These are phyloP conservation scores for Kazachstania psychrophila DNA, from an alignment of 805 yeast species.

Conservation along the genomic window DNA sequence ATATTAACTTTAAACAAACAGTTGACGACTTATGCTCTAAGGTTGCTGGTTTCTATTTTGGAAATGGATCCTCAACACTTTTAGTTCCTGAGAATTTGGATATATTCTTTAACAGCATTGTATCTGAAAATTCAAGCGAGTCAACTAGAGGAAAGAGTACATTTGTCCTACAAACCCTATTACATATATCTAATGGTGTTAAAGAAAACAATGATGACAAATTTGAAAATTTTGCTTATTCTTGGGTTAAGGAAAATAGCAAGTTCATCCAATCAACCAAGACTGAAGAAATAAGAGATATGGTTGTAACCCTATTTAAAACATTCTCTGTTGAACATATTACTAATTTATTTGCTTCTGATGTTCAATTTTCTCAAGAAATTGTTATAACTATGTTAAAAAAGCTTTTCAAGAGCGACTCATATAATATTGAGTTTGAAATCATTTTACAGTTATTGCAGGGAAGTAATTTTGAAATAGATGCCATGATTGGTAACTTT, in stretches of 20 bases:
- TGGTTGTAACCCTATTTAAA: neutral
- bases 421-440: constrained; percentile 1
- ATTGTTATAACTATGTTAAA: neutral
- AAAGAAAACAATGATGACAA: constrained; percentile 1
- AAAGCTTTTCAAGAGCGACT: neutral
- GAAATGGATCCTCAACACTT: constrained; percentile 5
- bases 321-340: neutral
- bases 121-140: neutral
- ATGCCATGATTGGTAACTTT: constrained; percentile 5
- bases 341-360: neutral
- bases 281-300: neutral
- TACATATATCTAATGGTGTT: constrained; percentile 32
- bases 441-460: constrained; percentile 1
- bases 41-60: constrained; percentile 34
- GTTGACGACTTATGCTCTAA: constrained; percentile 35
- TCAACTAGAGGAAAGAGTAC: constrained; percentile 13
- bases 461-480: neutral
- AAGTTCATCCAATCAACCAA: neutral
- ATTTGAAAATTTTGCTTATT: constrained; percentile 5
- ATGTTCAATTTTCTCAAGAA: neutral
- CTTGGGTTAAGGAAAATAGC: constrained; percentile 3
- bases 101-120: constrained; percentile 4
- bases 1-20: constrained; percentile 17
- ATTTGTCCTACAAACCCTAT: constrained; percentile 28
- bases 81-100: constrained; percentile 3